Percentiles rank a stretch among this genome's conserved stretches.
These are phyloP conservation scores for Astrocystis sublimbata DNA, from an alignment of 495 filamentous ascomycete genomes.

Conservation along the genomic window DNA sequence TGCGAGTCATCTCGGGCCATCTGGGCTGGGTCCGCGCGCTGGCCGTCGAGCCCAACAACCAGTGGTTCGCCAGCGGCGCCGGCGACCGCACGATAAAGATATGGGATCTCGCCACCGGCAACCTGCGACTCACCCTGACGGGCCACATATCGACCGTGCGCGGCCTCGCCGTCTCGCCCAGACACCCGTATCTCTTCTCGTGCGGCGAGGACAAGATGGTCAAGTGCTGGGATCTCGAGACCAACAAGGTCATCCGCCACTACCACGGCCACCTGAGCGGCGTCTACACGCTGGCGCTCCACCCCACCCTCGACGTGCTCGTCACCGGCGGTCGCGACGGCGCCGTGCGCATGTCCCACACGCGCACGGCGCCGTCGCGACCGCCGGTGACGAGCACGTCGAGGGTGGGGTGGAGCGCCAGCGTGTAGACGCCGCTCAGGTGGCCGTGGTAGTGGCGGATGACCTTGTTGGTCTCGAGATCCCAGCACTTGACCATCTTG, in stretches of 20 bases:
- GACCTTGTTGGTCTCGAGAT: constrained; percentile 97
- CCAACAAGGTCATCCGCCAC: constrained; percentile 97
- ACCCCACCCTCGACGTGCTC: constrained; percentile 91
- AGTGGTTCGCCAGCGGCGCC: constrained; percentile 96
- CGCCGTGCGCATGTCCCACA: constrained; percentile 99
- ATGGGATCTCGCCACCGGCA: constrained; percentile 91
- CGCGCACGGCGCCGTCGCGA: constrained; percentile 87
- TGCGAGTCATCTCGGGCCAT: constrained; percentile 96
- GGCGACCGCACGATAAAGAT: constrained; percentile 99
- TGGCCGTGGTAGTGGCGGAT: constrained; percentile 99
- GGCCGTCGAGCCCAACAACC: constrained; percentile 91
- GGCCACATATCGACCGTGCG: constrained; percentile 97
- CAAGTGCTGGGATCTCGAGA: constrained; percentile 99
- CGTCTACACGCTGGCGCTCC: constrained; percentile 87
- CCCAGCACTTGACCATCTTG: constrained; percentile 99
- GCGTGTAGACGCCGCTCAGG: constrained; percentile 91
- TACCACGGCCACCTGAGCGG: constrained; percentile 98
- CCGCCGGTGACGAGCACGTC: constrained; percentile 95
- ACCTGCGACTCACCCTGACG: constrained; percentile 81
- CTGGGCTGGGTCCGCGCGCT: constrained; percentile 92
- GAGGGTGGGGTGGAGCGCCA: constrained; percentile 87
- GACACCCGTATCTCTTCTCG: constrained; percentile 96
- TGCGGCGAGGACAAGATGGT: constrained; percentile 99
- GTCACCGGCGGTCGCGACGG: constrained; percentile 95
- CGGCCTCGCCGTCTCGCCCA: constrained; percentile 86